phyloP scores from a whole-genome alignment of 768 basidiomycete species.

The Rhodotorula toruloides region DNA sequence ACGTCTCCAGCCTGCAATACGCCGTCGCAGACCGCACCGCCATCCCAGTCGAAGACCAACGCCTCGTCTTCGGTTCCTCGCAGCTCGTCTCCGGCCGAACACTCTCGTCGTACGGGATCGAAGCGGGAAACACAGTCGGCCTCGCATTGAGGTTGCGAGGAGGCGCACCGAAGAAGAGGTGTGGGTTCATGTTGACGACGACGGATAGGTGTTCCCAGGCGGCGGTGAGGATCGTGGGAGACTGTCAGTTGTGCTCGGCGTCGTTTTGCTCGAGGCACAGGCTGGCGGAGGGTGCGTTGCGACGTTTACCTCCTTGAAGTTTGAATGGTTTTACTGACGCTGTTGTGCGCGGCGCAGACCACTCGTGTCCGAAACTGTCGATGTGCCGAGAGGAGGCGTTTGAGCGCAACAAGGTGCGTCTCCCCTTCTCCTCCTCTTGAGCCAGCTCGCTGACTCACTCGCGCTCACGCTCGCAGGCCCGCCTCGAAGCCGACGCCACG shows the following conservation, averaged over 20 bases:
- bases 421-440: background rate
- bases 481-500: conserved; percentile 81
- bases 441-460: background rate
- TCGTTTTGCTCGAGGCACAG: conserved; percentile 79
- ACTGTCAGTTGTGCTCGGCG: conserved; percentile 71
- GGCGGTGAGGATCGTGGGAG: conserved; percentile 73
- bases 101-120: conserved; percentile 22
- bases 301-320: background rate
- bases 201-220: conserved; percentile 64
- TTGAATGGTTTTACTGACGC: background rate
- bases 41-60: conserved; percentile 32
- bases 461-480: conserved; percentile 46
- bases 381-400: conserved; percentile 83
- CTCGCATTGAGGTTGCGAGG: conserved; percentile 25
- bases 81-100: conserved; percentile 8
- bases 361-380: conserved; percentile 74
- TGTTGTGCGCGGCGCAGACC: conserved; percentile 51
- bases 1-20: conserved; percentile 23
- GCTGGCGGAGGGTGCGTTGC: conserved; percentile 58
- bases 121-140: conserved; percentile 15
- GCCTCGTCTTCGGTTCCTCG: conserved; percentile 25
- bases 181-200: conserved; percentile 18
- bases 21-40: conserved; percentile 28
- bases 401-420: conserved; percentile 64
- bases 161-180: conserved; percentile 38